These are phyloP conservation scores for Fusarium scirpi DNA, from an alignment of 2,329 filamentous ascomycete genomes.

Conservation along the genomic window DNA sequence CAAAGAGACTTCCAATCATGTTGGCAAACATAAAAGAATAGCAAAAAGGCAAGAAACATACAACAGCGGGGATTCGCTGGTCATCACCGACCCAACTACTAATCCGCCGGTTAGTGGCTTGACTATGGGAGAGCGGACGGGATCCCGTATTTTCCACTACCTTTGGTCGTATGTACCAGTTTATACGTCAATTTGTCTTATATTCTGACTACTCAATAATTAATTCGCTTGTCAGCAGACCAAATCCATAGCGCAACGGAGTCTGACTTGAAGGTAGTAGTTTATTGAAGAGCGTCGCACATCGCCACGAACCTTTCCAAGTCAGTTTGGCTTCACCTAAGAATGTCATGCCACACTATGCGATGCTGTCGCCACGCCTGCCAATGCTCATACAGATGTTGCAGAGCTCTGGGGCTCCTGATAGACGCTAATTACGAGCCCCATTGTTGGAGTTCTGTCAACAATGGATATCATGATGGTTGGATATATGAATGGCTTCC, in stretches of 20 bases:
- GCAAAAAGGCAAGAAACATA: neutral
- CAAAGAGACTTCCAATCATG: neutral
- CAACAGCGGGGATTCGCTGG: neutral
- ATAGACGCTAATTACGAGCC: neutral
- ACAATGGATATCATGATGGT: neutral
- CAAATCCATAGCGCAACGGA: neutral
- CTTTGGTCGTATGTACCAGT: constrained; percentile 18
- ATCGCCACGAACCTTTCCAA: neutral
- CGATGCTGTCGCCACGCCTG: neutral
- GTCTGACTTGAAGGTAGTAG: neutral
- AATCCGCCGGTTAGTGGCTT: neutral
- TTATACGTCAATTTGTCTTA: rapidly evolving
- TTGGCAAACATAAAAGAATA: neutral
- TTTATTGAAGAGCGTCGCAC: neutral
- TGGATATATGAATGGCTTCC: neutral
- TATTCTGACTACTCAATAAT: rapidly evolving
- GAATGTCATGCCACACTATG: neutral
- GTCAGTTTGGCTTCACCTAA: neutral
- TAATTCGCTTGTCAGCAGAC: neutral
- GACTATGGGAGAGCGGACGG: constrained; percentile 1
- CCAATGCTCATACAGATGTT: neutral
- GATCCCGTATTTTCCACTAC: constrained; percentile 30
- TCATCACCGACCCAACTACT: neutral
- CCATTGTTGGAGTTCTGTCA: neutral
- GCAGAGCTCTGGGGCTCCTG: neutral